Base-by-base conservation (phyloP, 2,329 filamentous ascomycete species). In the Aspergillus aculeatus region DNA sequence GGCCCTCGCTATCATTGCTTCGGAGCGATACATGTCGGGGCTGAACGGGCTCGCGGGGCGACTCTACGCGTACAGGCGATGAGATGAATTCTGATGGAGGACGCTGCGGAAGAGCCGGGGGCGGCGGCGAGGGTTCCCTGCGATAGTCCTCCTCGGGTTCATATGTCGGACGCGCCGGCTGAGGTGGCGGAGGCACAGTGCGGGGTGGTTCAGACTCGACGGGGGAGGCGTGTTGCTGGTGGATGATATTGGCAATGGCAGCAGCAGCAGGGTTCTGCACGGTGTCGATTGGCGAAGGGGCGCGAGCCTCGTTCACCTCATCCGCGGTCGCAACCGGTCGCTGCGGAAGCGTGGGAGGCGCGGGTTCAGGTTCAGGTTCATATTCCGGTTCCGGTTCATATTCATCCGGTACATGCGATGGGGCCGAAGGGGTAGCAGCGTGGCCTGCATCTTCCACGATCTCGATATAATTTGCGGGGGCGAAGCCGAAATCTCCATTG, bases 401-500 rank as follows among this genome's bases (percentile, higher is more conserved):
- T n/a, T 44, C 38, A 44, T 19, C 38, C 11, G 65, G 56, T 7
- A 62, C 52, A 57, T 65, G 62, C 56, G 70, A 54, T 7, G 68
- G 60, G 26, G 59, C 58, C 35, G 62, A 60, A 63, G 71, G 58
- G 59, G 68, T 61, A 57, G 67, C 38, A 52, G 65, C 52, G 26
- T 82, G 80, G 52, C 76, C 69, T 51, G 81, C 79, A 57, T 70
- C 67, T 47, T 83, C 82, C 50, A 81, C 76, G 54, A 91, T 77
- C 66, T 98, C 92, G 66, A 98, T 96, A 74, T 99, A 99, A 77
- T 98, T 99, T 61, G 94, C 86, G 3, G 95, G 95, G 56, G 91
- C 95, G 76, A 99, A 99, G 52, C 95, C 95, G 79, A 88, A 99
- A 66, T 97, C 92, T 56, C 86, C 86, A 66, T 92, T 87, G 49